Evolutionary conservation across 768 basidiomycete species (phyloP).

Genomic region (Leccinum olivaceopallidum): DNA sequence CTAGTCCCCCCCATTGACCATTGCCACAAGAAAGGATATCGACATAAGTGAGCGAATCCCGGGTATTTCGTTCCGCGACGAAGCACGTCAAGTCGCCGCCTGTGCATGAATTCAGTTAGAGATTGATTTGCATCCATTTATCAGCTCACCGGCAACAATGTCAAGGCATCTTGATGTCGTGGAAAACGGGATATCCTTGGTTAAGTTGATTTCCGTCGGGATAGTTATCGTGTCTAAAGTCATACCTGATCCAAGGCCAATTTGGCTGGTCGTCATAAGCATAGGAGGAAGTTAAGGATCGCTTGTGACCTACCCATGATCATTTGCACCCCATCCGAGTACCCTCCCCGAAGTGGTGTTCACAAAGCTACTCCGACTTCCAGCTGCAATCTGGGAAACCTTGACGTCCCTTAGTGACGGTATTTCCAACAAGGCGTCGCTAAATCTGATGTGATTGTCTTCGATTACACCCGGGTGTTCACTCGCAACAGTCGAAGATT

Average conservation of each 20-base stretch:
- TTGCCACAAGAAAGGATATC: conserved; percentile 79
- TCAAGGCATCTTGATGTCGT: conserved; percentile 61
- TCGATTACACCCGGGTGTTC: conserved; percentile 31
- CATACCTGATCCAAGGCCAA: conserved; percentile 70
- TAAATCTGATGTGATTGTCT: conserved; percentile 58
- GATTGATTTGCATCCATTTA: background rate
- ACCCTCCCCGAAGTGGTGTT: conserved; percentile 70
- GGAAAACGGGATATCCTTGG: conserved; percentile 51
- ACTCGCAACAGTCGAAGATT: conserved; percentile 18
- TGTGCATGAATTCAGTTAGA: conserved; percentile 22
- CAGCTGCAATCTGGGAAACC: conserved; percentile 71
- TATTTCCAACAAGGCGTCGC: conserved; percentile 72
- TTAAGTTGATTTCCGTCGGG: conserved; percentile 83
- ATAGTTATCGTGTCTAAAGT: conserved; percentile 68
- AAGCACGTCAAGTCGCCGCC: conserved; percentile 82
- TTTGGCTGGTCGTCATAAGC: conserved; percentile 52
- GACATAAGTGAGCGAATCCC: conserved; percentile 37
- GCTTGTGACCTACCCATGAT: conserved; percentile 59
- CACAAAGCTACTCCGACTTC: conserved; percentile 70
- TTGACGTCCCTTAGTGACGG: conserved; percentile 66
- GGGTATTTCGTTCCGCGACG: conserved; percentile 57
- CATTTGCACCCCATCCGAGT: conserved; percentile 89
- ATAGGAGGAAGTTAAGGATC: background rate
- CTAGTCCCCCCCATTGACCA: conserved; percentile 81
- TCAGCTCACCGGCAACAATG: conserved; percentile 58